A percentile compares a stretch with the other conserved stretches of the same genome.
These are phyloP conservation scores for Leccinum incarnatum DNA, from an alignment of 768 basidiomycete genomes.

Conservation along the genomic window DNA sequence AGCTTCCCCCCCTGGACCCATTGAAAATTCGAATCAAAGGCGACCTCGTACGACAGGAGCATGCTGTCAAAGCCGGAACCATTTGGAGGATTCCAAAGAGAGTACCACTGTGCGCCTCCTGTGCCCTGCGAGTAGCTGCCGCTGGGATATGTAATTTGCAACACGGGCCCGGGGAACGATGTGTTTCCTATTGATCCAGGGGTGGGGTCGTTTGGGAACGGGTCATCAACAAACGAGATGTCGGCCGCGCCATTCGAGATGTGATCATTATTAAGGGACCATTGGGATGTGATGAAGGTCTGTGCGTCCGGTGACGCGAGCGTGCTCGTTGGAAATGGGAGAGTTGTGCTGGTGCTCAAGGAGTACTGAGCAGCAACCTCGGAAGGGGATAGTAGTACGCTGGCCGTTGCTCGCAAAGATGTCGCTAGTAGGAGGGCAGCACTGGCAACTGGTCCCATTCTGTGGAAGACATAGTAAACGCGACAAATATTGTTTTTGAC, in stretches of 20 bases:
- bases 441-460: no score
- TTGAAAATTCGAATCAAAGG: constrained; percentile 61
- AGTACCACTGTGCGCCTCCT: constrained; percentile 67
- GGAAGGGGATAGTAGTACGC: constrained; percentile 1
- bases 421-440: background rate
- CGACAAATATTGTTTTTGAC: background rate
- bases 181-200: constrained; percentile 32
- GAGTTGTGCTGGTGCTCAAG: constrained; percentile 56
- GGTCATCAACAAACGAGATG: constrained; percentile 63
- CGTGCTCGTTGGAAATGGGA: constrained; percentile 66
- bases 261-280: constrained; percentile 59
- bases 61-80: constrained; percentile 59
- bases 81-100: constrained; percentile 63
- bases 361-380: constrained; percentile 49
- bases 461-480: background rate
- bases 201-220: constrained; percentile 52
- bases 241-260: constrained; percentile 57
- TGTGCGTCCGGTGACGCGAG: constrained; percentile 49
- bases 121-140: constrained; percentile 57
- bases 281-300: constrained; percentile 49
- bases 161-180: constrained; percentile 32
- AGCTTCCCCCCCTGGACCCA: constrained; percentile 78
- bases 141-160: constrained; percentile 62
- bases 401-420: constrained; percentile 1
- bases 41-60: constrained; percentile 72